Percentiles rank a stretch among this genome's conserved stretches.
Evolutionary conservation across 2,329 filamentous ascomycete genomes (phyloP).

Genomic region (Paramyrothecium sp.): DNA sequence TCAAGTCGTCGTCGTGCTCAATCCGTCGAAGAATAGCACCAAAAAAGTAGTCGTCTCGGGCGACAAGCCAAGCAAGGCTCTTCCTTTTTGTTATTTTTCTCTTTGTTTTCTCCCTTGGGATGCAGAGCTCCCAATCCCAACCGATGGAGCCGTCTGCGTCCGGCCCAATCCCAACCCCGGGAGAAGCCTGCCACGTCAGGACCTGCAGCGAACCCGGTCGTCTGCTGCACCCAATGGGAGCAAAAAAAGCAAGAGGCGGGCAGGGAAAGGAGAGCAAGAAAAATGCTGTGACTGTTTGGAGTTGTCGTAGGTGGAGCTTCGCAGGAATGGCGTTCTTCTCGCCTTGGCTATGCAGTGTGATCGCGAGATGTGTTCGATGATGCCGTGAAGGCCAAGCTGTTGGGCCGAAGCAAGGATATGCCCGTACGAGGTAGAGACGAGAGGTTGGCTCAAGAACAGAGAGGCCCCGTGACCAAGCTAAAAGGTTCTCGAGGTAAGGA

Average conservation of each 20-base stretch:
- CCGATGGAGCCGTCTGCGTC: too few species aligned
- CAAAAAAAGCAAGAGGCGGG: background rate
- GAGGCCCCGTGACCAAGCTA: background rate
- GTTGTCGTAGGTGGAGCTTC: background rate
- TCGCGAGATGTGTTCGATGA: too few species aligned
- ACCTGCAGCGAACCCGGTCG: slow-evolving; percentile 2
- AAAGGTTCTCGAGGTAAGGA: background rate
- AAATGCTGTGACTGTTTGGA: too few species aligned
- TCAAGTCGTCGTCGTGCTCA: background rate
- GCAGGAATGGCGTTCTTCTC: background rate
- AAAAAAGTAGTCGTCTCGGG: too few species aligned
- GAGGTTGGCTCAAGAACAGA: background rate
- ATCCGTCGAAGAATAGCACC: background rate
- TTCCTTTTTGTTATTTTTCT: background rate
- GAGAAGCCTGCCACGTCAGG: slow-evolving; percentile 8
- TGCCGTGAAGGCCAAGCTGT: too few species aligned
- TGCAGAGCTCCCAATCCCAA: too few species aligned
- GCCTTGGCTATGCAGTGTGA: too few species aligned
- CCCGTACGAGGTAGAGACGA: background rate
- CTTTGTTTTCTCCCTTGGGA: too few species aligned
- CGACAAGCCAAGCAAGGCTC: background rate
- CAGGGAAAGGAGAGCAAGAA: background rate
- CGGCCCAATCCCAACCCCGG: background rate
- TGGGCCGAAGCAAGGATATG: too few species aligned
- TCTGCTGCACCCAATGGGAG: too few species aligned